Base-by-base conservation (phyloP, 495 filamentous ascomycete genomes). In the Ramalina intermedia region DNA sequence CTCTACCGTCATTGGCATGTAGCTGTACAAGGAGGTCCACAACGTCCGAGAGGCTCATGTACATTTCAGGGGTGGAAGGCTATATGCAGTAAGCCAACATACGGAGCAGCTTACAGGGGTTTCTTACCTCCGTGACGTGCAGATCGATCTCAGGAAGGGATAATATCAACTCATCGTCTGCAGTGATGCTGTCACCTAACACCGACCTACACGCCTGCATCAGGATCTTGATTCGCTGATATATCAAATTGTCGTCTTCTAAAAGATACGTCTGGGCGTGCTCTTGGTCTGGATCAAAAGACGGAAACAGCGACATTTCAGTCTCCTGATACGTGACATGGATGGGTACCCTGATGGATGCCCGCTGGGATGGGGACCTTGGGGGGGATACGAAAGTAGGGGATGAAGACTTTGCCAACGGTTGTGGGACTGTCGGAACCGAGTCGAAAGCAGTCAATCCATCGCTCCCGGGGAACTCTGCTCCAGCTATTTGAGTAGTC, bases 241-340 rank as follows among this genome's bases (percentile, higher is more conserved):
- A 71, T 14, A 79, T 69, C 1, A 82, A 65, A 20, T 69, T 66
- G 52, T 77, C 71, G 55, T 89, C 81, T 49, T 79, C 69, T 12
- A 95, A 72, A 46, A 94, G 85, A 55, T 78, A 93, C 9, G 75
- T 75, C 42, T 85, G 78, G 0, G 80, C 70, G 27, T 52, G 41
- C 6, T 59, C 51, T 46, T 78, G 75, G 52, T 85, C 78, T 36
- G 76, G 71, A 49, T 76, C 69, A 18, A 70, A 64, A 21, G 75
- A 78, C 33, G 82, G 79, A 52, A 91, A 86, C 7, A 94, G 66
- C 12, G 76, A 76, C 44, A 88, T 87, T 55, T 78, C 76, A 43
- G 64, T 74, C 7, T 76, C 73, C 50, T 78, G 73, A 61, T 88
- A 91, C 11, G 72, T 57, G 38, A 91, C 74, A 37, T 76, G 77